Base-by-base conservation (phyloP, 768 basidiomycete genomes). In the Suillus americanus region DNA sequence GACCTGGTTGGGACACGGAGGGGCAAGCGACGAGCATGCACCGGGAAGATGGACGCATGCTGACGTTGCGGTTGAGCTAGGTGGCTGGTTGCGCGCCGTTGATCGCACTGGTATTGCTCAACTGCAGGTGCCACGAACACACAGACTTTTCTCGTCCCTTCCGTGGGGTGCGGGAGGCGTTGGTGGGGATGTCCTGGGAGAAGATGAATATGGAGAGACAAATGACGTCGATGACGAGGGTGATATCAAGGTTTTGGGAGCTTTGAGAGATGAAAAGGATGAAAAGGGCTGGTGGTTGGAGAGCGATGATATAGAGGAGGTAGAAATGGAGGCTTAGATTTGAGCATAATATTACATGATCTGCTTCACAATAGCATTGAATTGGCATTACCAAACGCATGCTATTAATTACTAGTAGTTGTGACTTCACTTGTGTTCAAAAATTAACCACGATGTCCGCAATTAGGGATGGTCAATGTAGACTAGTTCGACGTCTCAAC, bases 291-390 rank as follows among this genome's bases (percentile, higher is more conserved):
- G 81, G 10, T 83, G 84, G 23, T 68, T 86, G 68, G 86, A 86
- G 50, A 78, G 75, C 25, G 86, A 88, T 68, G 86, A 87, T 68
- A 88, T 88, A 60, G 85, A 86, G 67, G 82, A 86, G 30, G 66
- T 56, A 40, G 25, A 43, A 25, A 28, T 10, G 28, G 51, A 30
- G 20, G 12, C 53, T 54, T 53, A 5, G 5, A 50, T 50, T 2
- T 25, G 14, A 20, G 37, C 37, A 25, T 10, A 38, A n/a, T n/a
- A n/a, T n/a, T n/a, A n/a, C n/a, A n/a, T n/a, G n/a, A n/a, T n/a
- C n/a, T n/a, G n/a, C n/a, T n/a, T n/a, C n/a, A n/a, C n/a, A n/a
- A n/a, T n/a, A n/a, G n/a, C n/a, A n/a, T n/a, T n/a, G n/a, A n/a
- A 33, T 40, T n/a, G n/a, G n/a, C 12, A 40, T 40, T 40, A 20